A percentile compares a stretch with the other conserved stretches of the same genome.
Conservation (phyloP, 2,329 filamentous ascomycete genomes). For the Calonectria ilicicola region DNA sequence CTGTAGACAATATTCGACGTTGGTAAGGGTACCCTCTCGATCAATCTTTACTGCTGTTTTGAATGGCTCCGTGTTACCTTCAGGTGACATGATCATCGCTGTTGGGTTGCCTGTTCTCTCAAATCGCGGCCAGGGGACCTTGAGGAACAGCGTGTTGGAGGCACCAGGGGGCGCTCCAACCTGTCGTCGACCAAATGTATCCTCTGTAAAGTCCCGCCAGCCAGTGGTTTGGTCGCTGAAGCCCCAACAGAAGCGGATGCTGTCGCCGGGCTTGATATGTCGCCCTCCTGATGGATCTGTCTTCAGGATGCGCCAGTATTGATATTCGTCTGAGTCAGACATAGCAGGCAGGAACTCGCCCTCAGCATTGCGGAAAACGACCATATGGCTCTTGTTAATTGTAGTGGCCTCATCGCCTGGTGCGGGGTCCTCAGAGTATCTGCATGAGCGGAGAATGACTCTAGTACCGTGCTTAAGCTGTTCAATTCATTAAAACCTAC, state of each 20-base stretch:
- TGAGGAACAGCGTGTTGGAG: neutral
- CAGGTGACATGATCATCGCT: neutral
- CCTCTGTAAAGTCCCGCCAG: neutral
- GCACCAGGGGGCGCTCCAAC: neutral
- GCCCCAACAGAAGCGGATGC: neutral
- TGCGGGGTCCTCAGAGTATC: neutral
- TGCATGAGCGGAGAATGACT: neutral
- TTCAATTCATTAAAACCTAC: neutral
- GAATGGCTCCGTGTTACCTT: neutral
- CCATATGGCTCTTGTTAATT: neutral
- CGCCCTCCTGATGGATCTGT: neutral
- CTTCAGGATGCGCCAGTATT: neutral
- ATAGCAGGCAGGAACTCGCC: neutral
- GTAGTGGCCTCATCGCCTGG: neutral
- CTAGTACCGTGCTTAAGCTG: neutral
- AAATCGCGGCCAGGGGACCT: neutral
- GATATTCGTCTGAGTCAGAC: neutral
- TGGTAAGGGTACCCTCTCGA: neutral
- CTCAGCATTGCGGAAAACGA: neutral
- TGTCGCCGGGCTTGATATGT: neutral
- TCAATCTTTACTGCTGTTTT: neutral
- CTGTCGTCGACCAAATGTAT: neutral
- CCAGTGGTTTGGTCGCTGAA: neutral
- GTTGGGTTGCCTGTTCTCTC: neutral
- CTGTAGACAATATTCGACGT: neutral